Evolutionary conservation across 225 moss, liverwort and hornwort genomes (phyloP).

Genomic region (Physcomitrellopsis africana): DNA sequence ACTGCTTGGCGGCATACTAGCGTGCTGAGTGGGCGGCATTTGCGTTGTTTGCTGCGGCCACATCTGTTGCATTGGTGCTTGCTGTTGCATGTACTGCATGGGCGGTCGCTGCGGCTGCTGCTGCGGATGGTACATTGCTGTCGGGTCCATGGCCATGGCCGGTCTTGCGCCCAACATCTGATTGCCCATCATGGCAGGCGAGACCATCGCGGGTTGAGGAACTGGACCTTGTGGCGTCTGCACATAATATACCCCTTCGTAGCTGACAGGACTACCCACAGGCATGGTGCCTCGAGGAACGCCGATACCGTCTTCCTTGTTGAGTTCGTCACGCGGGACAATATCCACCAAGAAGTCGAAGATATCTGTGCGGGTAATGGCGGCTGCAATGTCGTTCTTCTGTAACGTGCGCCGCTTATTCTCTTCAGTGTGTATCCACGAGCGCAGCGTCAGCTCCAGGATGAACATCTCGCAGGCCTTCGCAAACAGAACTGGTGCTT

Average conservation of each 20-base stretch:
- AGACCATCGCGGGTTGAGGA: conserved; percentile 35
- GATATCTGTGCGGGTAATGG: conserved; percentile 66
- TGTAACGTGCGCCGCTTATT: conserved; percentile 72
- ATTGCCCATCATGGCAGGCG: conserved; percentile 31
- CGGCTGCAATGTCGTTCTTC: conserved; percentile 71
- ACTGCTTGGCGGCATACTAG: conserved; percentile 55
- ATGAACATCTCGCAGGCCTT: conserved; percentile 81
- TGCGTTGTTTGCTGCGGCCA: conserved; percentile 51
- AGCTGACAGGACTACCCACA: conserved; percentile 55
- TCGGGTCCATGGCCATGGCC: not conserved
- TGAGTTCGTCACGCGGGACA: conserved; percentile 67
- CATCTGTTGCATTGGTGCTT: conserved; percentile 66
- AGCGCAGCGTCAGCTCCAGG: conserved; percentile 64
- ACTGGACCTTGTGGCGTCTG: conserved; percentile 49
- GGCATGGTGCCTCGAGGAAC: conserved; percentile 58
- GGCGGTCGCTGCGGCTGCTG: conserved; percentile 58
- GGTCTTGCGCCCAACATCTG: conserved; percentile 58
- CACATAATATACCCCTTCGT: conserved; percentile 52
- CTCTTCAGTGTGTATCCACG: conserved; percentile 80
- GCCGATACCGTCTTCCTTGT: conserved; percentile 60
- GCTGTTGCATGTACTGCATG: conserved; percentile 66
- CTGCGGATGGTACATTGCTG: conserved; percentile 42
- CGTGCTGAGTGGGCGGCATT: conserved; percentile 37
- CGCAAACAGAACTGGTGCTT: conserved; percentile 73
- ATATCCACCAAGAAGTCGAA: conserved; percentile 78